Evolutionary conservation across 2,329 filamentous ascomycete genomes (phyloP).

Genomic region (Scytalidium sp.): DNA sequence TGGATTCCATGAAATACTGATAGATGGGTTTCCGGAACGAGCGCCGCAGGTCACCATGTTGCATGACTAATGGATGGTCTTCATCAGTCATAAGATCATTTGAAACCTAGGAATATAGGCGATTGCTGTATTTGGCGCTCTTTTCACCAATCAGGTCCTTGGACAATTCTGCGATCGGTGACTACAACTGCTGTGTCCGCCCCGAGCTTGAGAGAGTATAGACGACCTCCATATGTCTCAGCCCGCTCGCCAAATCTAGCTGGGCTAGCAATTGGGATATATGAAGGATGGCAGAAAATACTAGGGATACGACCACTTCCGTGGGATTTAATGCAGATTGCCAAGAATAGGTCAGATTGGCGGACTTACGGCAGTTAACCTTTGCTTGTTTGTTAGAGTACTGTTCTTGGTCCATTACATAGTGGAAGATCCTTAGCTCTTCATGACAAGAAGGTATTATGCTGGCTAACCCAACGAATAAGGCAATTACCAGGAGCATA

Average conservation of each 20-base stretch:
- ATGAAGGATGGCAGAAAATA: slow-evolving; percentile 8
- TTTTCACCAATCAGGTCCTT: slow-evolving; percentile 16
- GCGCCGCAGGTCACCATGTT: slow-evolving; percentile 43
- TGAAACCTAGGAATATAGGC: slow-evolving; percentile 39
- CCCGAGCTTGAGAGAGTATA: slow-evolving; percentile 28
- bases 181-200: slow-evolving; percentile 11
- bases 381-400: slow-evolving; percentile 5
- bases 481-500: neutral
- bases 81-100: slow-evolving; percentile 40
- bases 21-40: slow-evolving; percentile 43
- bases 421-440: neutral
- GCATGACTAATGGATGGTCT: slow-evolving; percentile 43
- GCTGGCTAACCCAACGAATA: neutral
- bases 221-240: slow-evolving; percentile 35
- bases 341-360: slow-evolving; percentile 17
- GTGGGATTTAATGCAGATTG: slow-evolving; percentile 16
- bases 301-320: slow-evolving; percentile 26
- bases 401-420: neutral
- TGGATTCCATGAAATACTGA: slow-evolving; percentile 40
- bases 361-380: slow-evolving; percentile 8
- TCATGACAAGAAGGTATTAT: neutral
- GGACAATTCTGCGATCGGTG: slow-evolving; percentile 5
- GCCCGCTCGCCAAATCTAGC: slow-evolving; percentile 41
- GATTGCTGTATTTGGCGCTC: slow-evolving; percentile 27
- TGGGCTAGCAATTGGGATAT: neutral